These are phyloP conservation scores for Fusarium verticillioides DNA, from an alignment of 2,329 filamentous ascomycete species.

Conservation along the genomic window DNA sequence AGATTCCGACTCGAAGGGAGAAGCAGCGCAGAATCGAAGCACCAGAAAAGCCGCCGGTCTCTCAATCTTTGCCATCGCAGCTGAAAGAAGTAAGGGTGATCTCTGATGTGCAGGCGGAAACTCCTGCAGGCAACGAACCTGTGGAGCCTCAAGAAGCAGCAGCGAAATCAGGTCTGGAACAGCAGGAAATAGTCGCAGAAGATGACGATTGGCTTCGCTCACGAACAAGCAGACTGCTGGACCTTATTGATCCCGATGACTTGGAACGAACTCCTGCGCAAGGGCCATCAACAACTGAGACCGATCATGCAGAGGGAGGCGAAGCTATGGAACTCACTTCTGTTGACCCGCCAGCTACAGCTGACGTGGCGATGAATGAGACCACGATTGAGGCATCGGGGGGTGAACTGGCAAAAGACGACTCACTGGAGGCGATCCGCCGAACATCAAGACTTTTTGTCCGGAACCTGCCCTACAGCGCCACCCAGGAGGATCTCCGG, in stretches of 20 bases:
- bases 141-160: conserved; percentile 39
- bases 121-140: conserved; percentile 30
- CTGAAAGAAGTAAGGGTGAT: conserved; percentile 30
- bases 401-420: conserved; percentile 44
- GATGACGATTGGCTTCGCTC: conserved; percentile 94
- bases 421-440: conserved; percentile 61
- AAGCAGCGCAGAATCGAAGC: conserved; percentile 55
- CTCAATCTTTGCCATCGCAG: conserved; percentile 32
- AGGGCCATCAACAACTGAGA: conserved; percentile 27
- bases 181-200: conserved; percentile 60
- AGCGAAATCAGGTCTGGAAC: conserved; percentile 32
- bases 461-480: conserved; percentile 86
- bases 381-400: conserved; percentile 41
- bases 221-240: conserved; percentile 85
- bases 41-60: conserved; percentile 36
- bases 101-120: conserved; percentile 17
- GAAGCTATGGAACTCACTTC: conserved; percentile 27
- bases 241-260: conserved; percentile 82
- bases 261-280: conserved; percentile 41
- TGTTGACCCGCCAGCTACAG: conserved; percentile 21
- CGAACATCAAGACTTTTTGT: conserved; percentile 85
- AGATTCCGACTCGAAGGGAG: conserved; percentile 64
- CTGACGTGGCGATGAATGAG: conserved; percentile 39
- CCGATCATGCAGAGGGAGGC: conserved; percentile 29
- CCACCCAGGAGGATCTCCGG: conserved; percentile 80